A percentile compares a stretch with the other conserved stretches of the same genome.
phyloP scores from a whole-genome alignment of 106 monocot genomes.

The Hemerocallis citrina region DNA sequence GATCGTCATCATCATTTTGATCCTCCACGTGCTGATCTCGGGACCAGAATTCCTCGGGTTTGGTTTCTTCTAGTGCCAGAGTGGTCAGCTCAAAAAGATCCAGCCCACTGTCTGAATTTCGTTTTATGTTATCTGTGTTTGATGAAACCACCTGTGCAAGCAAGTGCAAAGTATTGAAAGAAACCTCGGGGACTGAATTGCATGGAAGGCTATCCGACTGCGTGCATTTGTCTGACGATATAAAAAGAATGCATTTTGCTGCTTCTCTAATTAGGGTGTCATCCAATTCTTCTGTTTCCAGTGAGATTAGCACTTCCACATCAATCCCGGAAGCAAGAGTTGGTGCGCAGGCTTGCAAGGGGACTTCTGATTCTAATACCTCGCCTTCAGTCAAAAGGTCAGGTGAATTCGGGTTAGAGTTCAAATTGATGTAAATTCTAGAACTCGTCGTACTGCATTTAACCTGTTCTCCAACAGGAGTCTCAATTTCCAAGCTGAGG shows the following conservation, averaged over 20 bases:
- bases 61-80: constrained; percentile 49
- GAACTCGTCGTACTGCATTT: neutral
- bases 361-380: neutral
- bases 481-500: neutral
- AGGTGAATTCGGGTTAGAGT: constrained; percentile 14
- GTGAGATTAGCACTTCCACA: constrained; percentile 22
- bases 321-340: constrained; percentile 21
- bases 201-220: neutral
- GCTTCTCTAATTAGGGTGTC: constrained; percentile 21
- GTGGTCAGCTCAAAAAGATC: constrained; percentile 69
- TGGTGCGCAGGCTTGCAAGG: neutral
- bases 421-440: constrained; percentile 39
- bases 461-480: neutral
- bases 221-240: constrained; percentile 20
- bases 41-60: constrained; percentile 29
- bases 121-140: neutral
- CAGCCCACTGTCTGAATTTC: constrained; percentile 18
- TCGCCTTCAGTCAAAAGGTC: constrained; percentile 13
- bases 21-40: constrained; percentile 1
- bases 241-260: constrained; percentile 40
- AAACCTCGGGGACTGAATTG: neutral
- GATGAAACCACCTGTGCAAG: constrained; percentile 48
- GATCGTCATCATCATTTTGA: neutral
- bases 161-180: constrained; percentile 29
- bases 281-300: constrained; percentile 7